These are phyloP conservation scores for Brassica juncea DNA, from an alignment of 345 rosid genomes.

Conservation along the genomic window DNA sequence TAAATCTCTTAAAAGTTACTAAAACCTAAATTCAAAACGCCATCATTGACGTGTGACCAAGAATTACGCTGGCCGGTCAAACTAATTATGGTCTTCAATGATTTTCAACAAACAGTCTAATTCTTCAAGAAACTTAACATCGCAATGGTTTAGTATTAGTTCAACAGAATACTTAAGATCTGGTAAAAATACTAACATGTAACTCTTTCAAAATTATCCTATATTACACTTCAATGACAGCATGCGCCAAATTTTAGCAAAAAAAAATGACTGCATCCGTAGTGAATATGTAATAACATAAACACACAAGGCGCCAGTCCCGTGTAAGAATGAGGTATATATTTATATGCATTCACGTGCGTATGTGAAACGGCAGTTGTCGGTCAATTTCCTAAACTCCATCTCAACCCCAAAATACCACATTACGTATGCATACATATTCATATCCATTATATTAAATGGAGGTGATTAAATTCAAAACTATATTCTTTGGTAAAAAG, in stretches of 20 bases:
- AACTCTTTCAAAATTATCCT: not conserved
- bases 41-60: conserved; percentile 39
- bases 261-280: too few species aligned
- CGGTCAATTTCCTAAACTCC: conserved; percentile 55
- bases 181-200: not conserved
- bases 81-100: conserved; percentile 41
- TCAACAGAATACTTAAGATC: not conserved
- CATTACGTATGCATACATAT: not conserved
- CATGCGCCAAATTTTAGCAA: not conserved
- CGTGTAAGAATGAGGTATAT: conserved; percentile 43
- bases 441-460: not conserved
- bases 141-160: not conserved
- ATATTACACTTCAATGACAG: not conserved
- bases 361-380: conserved; percentile 58
- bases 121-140: not conserved
- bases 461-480: not conserved
- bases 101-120: conserved; percentile 39
- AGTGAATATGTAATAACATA: not conserved
- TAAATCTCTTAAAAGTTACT: conserved; percentile 13
- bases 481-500: not conserved
- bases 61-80: conserved; percentile 42
- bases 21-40: conserved; percentile 17
- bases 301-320: conserved; percentile 23
- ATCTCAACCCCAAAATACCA: conserved; percentile 2
- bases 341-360: conserved; percentile 78